Evolutionary conservation across 148 eudicot genomes (phyloP).

Genomic region (Arctostaphylos glauca): DNA sequence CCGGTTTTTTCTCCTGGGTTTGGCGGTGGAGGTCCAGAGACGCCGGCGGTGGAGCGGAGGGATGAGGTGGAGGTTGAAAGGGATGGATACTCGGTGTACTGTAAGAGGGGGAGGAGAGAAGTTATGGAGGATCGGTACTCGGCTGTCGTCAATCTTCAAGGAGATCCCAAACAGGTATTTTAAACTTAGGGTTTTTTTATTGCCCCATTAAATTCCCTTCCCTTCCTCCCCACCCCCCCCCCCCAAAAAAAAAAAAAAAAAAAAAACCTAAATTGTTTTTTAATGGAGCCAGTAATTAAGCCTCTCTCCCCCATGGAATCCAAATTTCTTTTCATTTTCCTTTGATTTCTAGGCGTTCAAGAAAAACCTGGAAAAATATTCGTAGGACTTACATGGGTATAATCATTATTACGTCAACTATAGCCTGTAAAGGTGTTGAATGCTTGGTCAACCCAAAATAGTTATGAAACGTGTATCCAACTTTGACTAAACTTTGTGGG

Average conservation of each 20-base stretch:
- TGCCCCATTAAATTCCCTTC: not conserved
- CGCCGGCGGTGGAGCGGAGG: conserved; percentile 21
- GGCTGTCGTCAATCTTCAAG: conserved; percentile 26
- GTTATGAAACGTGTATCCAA: not conserved
- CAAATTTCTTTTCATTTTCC: not conserved
- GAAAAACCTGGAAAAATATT: not conserved
- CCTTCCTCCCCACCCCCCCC: not conserved
- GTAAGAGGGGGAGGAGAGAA: conserved; percentile 57
- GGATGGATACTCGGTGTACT: conserved; percentile 53
- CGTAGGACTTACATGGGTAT: not conserved
- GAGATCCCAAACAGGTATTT: conserved; percentile 50
- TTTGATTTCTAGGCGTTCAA: not conserved
- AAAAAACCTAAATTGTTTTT: not conserved
- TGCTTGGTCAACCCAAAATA: not conserved
- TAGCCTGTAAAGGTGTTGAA: not conserved
- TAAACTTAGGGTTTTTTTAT: not conserved
- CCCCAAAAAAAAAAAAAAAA: no score
- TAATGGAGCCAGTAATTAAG: not conserved
- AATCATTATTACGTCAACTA: not conserved
- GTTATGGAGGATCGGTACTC: conserved; percentile 61
- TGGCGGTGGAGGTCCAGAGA: conserved; percentile 8
- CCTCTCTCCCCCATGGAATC: not conserved
- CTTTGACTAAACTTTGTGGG: not conserved
- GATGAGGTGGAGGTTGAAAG: conserved; percentile 52
- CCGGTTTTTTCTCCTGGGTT: conserved; percentile 26